Base-by-base conservation (phyloP, 768 basidiomycete genomes). In the Auriscalpium microsporum region DNA sequence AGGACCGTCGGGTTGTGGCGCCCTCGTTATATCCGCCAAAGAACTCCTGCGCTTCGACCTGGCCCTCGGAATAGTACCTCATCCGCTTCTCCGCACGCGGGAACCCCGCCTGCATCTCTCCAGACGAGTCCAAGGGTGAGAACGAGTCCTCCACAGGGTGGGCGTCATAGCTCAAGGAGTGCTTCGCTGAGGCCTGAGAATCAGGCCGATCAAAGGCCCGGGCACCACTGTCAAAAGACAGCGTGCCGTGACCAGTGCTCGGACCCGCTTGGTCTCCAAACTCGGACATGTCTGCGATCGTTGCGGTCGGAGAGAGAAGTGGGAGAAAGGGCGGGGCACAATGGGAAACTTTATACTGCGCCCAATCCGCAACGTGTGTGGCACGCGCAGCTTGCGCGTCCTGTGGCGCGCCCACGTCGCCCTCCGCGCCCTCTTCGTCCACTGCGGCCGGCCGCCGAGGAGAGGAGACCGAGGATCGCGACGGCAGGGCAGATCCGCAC, bases 381-480 rank as follows among this genome's bases (percentile, higher is more conserved):
- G 48, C 37, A 36, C 47, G 35, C 36, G 35, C 4, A 53, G 14
- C 17, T 2, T 44, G 19, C 44, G 51, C 44, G 45, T 19, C 45
- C 35, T 44, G 23, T 11, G 47, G 47, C 44, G 49, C 49, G 44
- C 50, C 49, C 45, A 47, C 37, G 42, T 59, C 58, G 45, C 48
- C 56, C 4, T 59, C 58, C 37, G 23, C 38, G 52, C 51, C 21
- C 58, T 53, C 47, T 17, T 38, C 14, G 9, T 45, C 44, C 17
- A 45, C 16, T 23, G 52, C 38, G n/a, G 28, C 28, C 28, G 34
- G 44, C 19, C 42, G 58, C 45, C 48, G 3, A 21, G 48, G 37
- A 17, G 58, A 52, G 8, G 58, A 46, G 48, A 53, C 48, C 48
- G 53, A 34, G 28, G 58, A 44, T 42, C 58, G 56, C 37, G 56